Evolutionary conservation across 75 land plant genomes (phyloP).

Genomic region (Chamaecyparis obtusa): DNA sequence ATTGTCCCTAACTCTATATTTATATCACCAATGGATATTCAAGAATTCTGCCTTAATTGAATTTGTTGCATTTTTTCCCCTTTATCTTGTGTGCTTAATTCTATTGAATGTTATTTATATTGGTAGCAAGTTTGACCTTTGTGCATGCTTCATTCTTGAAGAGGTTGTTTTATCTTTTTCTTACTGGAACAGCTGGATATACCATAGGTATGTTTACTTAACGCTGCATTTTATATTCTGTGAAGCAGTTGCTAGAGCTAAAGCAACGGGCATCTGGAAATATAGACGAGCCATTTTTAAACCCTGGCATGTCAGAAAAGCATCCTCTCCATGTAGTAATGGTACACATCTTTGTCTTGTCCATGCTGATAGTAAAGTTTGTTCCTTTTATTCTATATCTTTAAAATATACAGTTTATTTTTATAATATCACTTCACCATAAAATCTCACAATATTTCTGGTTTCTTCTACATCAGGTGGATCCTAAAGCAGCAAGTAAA

Average conservation of each 20-base stretch:
- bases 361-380: background rate
- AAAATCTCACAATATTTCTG: background rate
- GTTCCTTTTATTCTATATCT: background rate
- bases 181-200: background rate
- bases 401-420: background rate
- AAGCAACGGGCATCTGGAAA: constrained; percentile 88
- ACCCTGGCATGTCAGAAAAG: constrained; percentile 88
- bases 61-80: background rate
- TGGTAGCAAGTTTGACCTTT: background rate
- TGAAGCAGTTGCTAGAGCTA: constrained; percentile 78
- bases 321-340: constrained; percentile 98
- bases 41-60: background rate
- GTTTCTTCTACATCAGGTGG: constrained; percentile 56
- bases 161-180: background rate
- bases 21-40: background rate
- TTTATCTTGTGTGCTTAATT: background rate
- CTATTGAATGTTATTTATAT: background rate
- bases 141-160: background rate
- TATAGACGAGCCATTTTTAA: constrained; percentile 59
- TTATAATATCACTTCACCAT: background rate
- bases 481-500: constrained; percentile 74
- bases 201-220: background rate
- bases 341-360: constrained; percentile 47
- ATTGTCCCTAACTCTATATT: background rate
- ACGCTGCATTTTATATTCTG: background rate